Evolutionary conservation across 2,329 filamentous ascomycete species (phyloP).

Genomic region (Paramyrothecium roridum): DNA sequence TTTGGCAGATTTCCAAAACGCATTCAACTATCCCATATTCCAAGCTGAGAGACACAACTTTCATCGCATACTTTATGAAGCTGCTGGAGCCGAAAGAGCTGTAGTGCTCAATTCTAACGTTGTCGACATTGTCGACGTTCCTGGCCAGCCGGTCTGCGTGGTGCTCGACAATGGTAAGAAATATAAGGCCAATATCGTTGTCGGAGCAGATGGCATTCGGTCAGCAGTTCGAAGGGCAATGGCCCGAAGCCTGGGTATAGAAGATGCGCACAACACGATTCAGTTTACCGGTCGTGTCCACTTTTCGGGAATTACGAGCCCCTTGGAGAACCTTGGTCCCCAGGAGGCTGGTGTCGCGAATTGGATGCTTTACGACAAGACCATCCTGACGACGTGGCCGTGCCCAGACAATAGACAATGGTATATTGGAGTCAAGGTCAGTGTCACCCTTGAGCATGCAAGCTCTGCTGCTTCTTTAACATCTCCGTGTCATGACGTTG

Average conservation of each 20-base stretch:
- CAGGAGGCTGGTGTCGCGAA: conserved; percentile 11
- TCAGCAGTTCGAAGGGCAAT: conserved; percentile 9
- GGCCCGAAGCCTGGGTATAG: conserved; percentile 3
- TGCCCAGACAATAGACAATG: conserved; percentile 13
- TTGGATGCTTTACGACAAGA: conserved; percentile 15
- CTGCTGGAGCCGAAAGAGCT: conserved; percentile 6
- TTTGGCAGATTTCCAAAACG: conserved; percentile 2
- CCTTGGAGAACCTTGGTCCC: conserved; percentile 6
- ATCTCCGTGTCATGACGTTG: neutral
- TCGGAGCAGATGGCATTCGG: conserved; percentile 13
- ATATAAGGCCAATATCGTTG: conserved; percentile 6
- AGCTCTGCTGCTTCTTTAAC: neutral
- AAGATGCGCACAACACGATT: conserved; percentile 8
- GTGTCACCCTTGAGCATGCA: neutral
- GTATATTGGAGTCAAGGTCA: conserved; percentile 15
- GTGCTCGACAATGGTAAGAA: conserved; percentile 5
- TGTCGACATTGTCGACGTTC: conserved; percentile 8
- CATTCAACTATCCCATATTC: conserved; percentile 10
- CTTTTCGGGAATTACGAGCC: conserved; percentile 12
- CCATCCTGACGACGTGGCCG: conserved; percentile 14
- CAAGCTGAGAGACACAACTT: conserved; percentile 11
- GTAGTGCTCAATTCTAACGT: conserved; percentile 7
- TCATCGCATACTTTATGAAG: conserved; percentile 9
- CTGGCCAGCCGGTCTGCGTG: conserved; percentile 8
- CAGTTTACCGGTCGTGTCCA: conserved; percentile 13